A percentile compares a stretch with the other conserved stretches of the same genome.
phyloP scores from a whole-genome alignment of 139 green algal genomes.

The Coelastrella sp. region DNA sequence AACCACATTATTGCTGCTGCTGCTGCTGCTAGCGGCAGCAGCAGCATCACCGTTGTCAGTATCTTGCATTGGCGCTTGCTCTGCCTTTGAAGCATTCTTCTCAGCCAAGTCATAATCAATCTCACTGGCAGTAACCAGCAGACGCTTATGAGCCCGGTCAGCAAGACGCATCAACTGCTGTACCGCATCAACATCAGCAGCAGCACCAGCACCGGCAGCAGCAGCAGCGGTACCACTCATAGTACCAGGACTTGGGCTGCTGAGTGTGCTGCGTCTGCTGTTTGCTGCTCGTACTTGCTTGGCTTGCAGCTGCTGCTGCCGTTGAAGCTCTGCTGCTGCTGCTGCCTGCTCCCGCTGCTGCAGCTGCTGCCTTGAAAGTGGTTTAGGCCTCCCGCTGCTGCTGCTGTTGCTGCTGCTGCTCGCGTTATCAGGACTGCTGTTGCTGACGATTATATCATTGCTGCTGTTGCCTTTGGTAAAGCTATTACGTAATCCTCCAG shows the following conservation, averaged over 20 bases:
- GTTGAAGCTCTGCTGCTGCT: neutral
- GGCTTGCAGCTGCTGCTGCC: slow-evolving; percentile 33
- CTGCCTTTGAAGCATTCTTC: neutral
- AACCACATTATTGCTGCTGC: neutral
- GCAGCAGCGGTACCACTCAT: no score
- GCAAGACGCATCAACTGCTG: neutral
- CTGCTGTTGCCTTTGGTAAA: neutral
- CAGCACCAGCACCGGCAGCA: neutral
- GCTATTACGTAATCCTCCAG: neutral
- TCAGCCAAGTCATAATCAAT: neutral
- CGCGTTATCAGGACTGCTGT: neutral
- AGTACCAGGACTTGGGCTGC: no score
- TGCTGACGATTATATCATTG: no score
- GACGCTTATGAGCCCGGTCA: neutral
- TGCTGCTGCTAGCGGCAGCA: slow-evolving; percentile 6
- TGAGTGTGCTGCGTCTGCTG: neutral
- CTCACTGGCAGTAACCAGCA: neutral
- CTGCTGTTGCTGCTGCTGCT: slow-evolving; percentile 31
- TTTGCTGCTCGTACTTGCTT: neutral
- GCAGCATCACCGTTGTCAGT: no score
- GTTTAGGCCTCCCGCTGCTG: neutral
- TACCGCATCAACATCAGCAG: neutral
- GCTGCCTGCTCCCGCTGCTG: slow-evolving; percentile 24
- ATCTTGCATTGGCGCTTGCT: neutral
- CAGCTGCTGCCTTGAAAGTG: neutral